These are phyloP conservation scores for Fusarium albidum DNA, from an alignment of 2,329 filamentous ascomycete genomes.

Conservation along the genomic window DNA sequence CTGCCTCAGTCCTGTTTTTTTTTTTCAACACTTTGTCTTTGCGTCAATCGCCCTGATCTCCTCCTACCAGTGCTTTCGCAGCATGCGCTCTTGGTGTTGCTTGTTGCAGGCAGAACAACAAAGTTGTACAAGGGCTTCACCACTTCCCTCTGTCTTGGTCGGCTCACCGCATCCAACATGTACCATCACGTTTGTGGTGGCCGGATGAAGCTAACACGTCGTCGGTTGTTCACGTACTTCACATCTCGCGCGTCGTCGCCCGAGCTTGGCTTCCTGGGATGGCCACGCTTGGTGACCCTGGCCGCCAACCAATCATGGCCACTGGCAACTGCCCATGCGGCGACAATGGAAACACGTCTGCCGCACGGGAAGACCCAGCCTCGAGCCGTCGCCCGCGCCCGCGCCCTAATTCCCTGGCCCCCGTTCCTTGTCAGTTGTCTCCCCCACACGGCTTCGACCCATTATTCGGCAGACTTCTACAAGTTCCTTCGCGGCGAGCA, in stretches of 20 bases:
- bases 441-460: conserved; percentile 35
- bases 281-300: conserved; percentile 25
- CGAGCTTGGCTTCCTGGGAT: conserved; percentile 31
- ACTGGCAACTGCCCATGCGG: conserved; percentile 35
- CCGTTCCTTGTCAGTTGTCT: conserved; percentile 38
- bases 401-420: conserved; percentile 26
- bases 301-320: conserved; percentile 33
- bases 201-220: conserved; percentile 9
- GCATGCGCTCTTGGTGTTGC: background rate
- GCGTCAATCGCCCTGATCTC: background rate
- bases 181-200: background rate
- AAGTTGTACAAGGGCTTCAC: background rate
- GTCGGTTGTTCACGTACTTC: conserved; percentile 12
- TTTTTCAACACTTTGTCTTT: conserved; percentile 11
- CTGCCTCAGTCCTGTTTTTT: conserved; percentile 15
- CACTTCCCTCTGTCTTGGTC: background rate
- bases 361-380: conserved; percentile 39
- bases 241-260: conserved; percentile 23
- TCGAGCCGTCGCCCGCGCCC: conserved; percentile 28
- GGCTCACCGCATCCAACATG: background rate
- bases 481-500: conserved; percentile 20
- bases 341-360: conserved; percentile 43
- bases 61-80: conserved; percentile 9
- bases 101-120: background rate
- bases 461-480: conserved; percentile 31